Evolutionary conservation across 306 rosid genomes (phyloP).

Genomic region (Sophora flavescens): DNA sequence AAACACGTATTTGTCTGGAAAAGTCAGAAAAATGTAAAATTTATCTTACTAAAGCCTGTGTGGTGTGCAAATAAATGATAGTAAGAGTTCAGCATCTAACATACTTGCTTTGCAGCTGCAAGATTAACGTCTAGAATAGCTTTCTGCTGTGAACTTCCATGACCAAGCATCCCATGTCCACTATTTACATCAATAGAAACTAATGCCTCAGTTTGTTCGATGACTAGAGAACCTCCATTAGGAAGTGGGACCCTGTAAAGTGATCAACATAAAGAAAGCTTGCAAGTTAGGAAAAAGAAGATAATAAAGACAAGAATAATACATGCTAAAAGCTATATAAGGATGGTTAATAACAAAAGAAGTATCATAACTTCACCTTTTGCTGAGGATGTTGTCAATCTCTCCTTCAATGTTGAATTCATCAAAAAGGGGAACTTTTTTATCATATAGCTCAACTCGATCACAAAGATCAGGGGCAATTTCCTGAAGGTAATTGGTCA

Average conservation of each 20-base stretch:
- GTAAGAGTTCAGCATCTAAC: slow-evolving; percentile 43
- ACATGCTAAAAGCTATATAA: slow-evolving; percentile 30
- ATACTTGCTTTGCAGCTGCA: slow-evolving; percentile 90
- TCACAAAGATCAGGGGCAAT: slow-evolving; percentile 96
- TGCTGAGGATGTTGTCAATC: slow-evolving; percentile 85
- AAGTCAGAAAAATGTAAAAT: slow-evolving; percentile 30
- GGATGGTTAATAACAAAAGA: slow-evolving; percentile 34
- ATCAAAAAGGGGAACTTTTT: slow-evolving; percentile 86
- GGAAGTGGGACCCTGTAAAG: slow-evolving; percentile 84
- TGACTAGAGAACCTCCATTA: slow-evolving; percentile 92
- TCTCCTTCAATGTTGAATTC: slow-evolving; percentile 90
- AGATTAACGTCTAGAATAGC: slow-evolving; percentile 96
- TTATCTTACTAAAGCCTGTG: slow-evolving; percentile 36
- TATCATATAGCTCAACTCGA: slow-evolving; percentile 78
- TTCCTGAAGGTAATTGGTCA: slow-evolving; percentile 95
- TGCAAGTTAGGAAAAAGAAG: slow-evolving; percentile 13
- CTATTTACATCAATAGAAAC: slow-evolving; percentile 98
- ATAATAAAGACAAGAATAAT: slow-evolving; percentile 17
- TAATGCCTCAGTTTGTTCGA: slow-evolving; percentile 98
- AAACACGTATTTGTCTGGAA: slow-evolving; percentile 1
- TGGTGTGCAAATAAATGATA: slow-evolving; percentile 38
- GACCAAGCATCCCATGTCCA: slow-evolving; percentile 93
- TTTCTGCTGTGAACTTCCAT: slow-evolving; percentile 81
- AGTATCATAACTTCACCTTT: slow-evolving; percentile 65
- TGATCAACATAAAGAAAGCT: slow-evolving; percentile 39